Base-by-base conservation (phyloP, 139 green algal species). In the Edaphochlamys debaryana region DNA sequence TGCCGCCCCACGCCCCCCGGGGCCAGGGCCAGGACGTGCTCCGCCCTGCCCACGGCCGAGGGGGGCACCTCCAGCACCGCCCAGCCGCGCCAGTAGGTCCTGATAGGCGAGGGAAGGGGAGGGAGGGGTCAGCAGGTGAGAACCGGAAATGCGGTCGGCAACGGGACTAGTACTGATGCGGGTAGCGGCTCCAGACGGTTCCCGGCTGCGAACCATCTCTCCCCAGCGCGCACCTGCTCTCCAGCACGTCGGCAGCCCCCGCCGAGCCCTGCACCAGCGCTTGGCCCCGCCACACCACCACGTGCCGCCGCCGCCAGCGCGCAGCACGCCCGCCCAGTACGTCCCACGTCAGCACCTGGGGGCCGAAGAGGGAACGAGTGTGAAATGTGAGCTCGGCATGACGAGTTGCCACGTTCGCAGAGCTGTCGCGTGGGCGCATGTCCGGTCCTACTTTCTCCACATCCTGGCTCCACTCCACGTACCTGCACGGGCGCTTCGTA, bases 281-380 rank as follows among this genome's bases (percentile, higher is more conserved):
- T 6, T 37, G 69, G 1, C 87, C 87, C 8, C 87, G 69, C 87
- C 87, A 90, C 23, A 90, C 64, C 50, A 77, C 62, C 40, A 85
- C 15, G 37, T 50, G 79, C n/a, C 82, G 69, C 36, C 48, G 54
- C 30, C 86, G 77, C 87, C 87, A 90, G 68, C 76, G 82, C 38
- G 87, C 77, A 9, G 42, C 63, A 4, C 27, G 41, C 37, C 80
- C 67, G 40, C 60, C 63, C 73, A 90, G 58, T 45, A 75, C 80
- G 62, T 90, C 80, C 86, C 86, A 90, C 6, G 41, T 41, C 62
- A 90, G 69, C 45, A 87, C 37, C 63, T 84, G 77, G 30, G 17
- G 52, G 48, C 15, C 15, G 48, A 9, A 54, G 15, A 54, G 11
- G 48, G 48, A 54, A 15, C 48, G 15, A 54, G 9, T 9, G 48